Percentiles rank a stretch among this genome's conserved stretches.
phyloP scores from a whole-genome alignment of 495 filamentous ascomycete genomes.

The Trichodelitschia bisporula region DNA sequence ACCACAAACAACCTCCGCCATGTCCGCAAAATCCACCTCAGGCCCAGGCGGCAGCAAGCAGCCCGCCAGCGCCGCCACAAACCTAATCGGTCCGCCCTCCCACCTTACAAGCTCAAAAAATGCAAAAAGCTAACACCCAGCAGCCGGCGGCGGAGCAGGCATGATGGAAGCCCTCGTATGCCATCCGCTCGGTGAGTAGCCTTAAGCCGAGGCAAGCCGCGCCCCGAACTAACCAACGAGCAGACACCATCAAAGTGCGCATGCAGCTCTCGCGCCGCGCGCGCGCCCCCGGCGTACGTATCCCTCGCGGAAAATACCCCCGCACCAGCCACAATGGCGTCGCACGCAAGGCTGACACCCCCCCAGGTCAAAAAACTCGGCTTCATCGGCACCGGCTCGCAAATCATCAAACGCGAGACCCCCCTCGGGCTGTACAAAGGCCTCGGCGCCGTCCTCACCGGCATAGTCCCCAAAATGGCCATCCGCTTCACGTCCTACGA shows the following conservation, averaged over 20 bases:
- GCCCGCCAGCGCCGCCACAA: slow-evolving; percentile 67
- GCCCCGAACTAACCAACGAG: too few relatives aligned
- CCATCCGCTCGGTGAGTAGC: slow-evolving; percentile 67
- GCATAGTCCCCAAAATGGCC: slow-evolving; percentile 98
- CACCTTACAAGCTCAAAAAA: background rate
- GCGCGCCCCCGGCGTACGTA: slow-evolving; percentile 48
- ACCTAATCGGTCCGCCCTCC: slow-evolving; percentile 53
- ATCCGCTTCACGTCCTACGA: slow-evolving; percentile 98
- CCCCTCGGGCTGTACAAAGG: slow-evolving; percentile 90
- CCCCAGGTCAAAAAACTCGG: slow-evolving; percentile 47
- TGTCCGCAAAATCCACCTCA: slow-evolving; percentile 38
- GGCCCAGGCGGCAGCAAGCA: slow-evolving; percentile 43
- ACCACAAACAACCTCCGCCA: slow-evolving; percentile 13
- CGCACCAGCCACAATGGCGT: too few relatives aligned
- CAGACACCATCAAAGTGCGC: slow-evolving; percentile 94
- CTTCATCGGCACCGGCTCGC: slow-evolving; percentile 64
- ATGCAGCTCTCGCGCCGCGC: slow-evolving; percentile 93
- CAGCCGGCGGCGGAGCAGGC: slow-evolving; percentile 90
- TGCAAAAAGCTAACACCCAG: slow-evolving; percentile 2
- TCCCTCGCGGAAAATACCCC: background rate
- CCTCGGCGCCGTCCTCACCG: slow-evolving; percentile 80
- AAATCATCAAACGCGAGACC: slow-evolving; percentile 77
- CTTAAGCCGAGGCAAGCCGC: too few relatives aligned
- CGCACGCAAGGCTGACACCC: too few relatives aligned
- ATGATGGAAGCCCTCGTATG: slow-evolving; percentile 98